Evolutionary conservation across 148 eudicot species (phyloP).

Genomic region (Tetragonia tetragonoides): DNA sequence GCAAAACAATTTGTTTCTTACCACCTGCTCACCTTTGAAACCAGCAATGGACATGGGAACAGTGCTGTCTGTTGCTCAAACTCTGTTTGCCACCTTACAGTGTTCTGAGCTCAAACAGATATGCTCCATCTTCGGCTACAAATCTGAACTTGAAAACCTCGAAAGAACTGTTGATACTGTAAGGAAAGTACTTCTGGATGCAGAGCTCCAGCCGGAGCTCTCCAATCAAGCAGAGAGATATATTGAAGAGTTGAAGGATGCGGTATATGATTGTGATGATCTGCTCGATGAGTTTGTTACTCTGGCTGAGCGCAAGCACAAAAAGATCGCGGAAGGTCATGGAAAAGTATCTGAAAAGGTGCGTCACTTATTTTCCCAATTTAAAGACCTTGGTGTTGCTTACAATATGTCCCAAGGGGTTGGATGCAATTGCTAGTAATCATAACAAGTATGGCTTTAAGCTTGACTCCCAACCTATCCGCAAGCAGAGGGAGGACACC

Average conservation of each 20-base stretch:
- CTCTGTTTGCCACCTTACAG: too few relatives aligned
- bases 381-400: not conserved
- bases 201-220: not conserved
- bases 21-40: too few relatives aligned
- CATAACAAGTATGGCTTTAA: not conserved
- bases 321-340: too few relatives aligned
- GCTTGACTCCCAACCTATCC: not conserved
- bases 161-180: not conserved
- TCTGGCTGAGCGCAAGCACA: not conserved
- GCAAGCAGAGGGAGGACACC: not conserved
- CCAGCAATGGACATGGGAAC: too few relatives aligned
- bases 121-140: not conserved
- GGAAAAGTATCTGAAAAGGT: not conserved
- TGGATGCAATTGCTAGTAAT: too few relatives aligned
- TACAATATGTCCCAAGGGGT: not conserved
- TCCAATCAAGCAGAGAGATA: conserved; percentile 18
- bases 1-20: too few relatives aligned
- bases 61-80: too few relatives aligned
- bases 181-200: too few relatives aligned
- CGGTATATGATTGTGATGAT: too few relatives aligned
- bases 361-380: not conserved
- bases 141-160: not conserved
- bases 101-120: too few relatives aligned
- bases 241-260: conserved; percentile 12
- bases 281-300: too few relatives aligned